Base-by-base conservation (phyloP, 768 basidiomycete species). In the Plicaturopsis crispa region DNA sequence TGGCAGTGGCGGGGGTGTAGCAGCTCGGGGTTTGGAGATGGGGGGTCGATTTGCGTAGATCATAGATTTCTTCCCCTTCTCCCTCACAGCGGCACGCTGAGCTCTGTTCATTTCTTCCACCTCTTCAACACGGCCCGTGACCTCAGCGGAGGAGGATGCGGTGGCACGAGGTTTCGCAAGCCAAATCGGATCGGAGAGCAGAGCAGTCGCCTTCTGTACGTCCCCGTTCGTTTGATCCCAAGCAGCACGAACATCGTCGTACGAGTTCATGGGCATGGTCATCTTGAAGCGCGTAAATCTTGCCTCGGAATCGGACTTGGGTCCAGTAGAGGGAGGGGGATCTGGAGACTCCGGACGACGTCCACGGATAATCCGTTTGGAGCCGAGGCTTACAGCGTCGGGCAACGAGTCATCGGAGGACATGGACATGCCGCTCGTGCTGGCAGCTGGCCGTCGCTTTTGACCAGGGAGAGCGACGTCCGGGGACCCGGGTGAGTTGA, bases 11-110 rank as follows among this genome's bases (percentile, higher is more conserved):
- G 35, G 24, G 19, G 61, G 61, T 38, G 61, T 73, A 35, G 57
- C 60, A 39, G 74, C 73, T 24, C 26, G 26, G 14, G 26, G 26
- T n/a, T n/a, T n/a, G n/a, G n/a, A n/a, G n/a, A 80, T 61, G 20
- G 61, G 59, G 26, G 68, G 57, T 40, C 82, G 72, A 46, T 80
- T 82, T 30, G 80, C 79, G 47, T 88, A 88, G 35, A 89, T 89
- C 55, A 78, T 70, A n/a, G 86, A 88, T 51, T 75, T 81, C 57
- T 83, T 87, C 16, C 79, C 84, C 57, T 84, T 80, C 60, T 86
- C 84, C 52, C 69, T 79, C 41, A 67, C 68, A 23, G 81, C 78
- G 14, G 70, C 73, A 43, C 80, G 70, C 45, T 68, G 74, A 2
- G 80, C 82, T 47, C 76, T 78, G 28, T 66, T 70, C n/a, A 78